Evolutionary conservation across 352 stramenopile genomes (phyloP).

Genomic region (Phytophthora cryptogea): DNA sequence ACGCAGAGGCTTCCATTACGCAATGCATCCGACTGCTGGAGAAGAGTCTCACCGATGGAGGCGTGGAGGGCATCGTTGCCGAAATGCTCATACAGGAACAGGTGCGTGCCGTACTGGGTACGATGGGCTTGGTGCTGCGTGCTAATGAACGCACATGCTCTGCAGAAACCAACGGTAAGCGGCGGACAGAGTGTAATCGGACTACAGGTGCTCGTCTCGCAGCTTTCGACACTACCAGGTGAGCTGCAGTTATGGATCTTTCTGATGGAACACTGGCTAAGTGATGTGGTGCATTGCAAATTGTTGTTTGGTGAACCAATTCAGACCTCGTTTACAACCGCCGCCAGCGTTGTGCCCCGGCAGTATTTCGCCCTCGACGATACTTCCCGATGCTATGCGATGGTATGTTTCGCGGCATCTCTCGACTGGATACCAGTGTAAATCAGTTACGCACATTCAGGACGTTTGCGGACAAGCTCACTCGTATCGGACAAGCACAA

Average conservation of each 20-base stretch:
- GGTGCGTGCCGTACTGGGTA: conserved; percentile 11
- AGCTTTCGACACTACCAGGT: conserved; percentile 59
- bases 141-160: background rate
- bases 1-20: conserved; percentile 39
- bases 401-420: conserved; percentile 40
- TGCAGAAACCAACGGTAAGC: conserved; percentile 14
- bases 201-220: conserved; percentile 45
- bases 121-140: background rate
- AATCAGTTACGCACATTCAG: conserved; percentile 42
- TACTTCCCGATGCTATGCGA: conserved; percentile 56
- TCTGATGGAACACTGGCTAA: background rate
- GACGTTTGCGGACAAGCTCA: conserved; percentile 66
- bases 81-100: conserved; percentile 47
- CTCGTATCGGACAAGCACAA: conserved; percentile 56
- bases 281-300: background rate
- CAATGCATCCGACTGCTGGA: conserved; percentile 61
- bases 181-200: conserved; percentile 21
- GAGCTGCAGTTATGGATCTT: conserved; percentile 1
- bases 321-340: conserved; percentile 74
- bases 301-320: background rate
- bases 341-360: conserved; percentile 44
- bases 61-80: conserved; percentile 36
- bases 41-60: conserved; percentile 25
- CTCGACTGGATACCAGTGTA: background rate
- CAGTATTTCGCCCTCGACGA: conserved; percentile 44